phyloP scores from a whole-genome alignment of 2,329 filamentous ascomycete species.

The Trichoderma brevicompactum region DNA sequence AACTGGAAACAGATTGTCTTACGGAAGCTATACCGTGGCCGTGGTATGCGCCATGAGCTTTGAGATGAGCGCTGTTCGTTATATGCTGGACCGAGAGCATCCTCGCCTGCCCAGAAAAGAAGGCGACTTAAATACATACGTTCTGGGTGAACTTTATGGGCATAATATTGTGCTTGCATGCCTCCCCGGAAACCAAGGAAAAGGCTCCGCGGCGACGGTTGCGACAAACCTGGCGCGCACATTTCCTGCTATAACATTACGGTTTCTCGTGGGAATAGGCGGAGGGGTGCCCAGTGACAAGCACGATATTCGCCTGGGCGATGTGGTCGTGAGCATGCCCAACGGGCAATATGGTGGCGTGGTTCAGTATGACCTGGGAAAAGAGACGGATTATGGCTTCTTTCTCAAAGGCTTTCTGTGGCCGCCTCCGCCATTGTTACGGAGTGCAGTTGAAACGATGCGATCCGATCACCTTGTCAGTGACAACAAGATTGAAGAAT shows the following conservation, averaged over 20 bases:
- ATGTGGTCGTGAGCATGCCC: slow-evolving; percentile 33
- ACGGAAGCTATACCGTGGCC: slow-evolving; percentile 27
- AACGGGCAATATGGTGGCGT: slow-evolving; percentile 30
- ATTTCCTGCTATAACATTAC: slow-evolving; percentile 35
- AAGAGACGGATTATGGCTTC: slow-evolving; percentile 29
- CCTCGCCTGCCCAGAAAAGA: slow-evolving; percentile 26
- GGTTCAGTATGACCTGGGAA: slow-evolving; percentile 37
- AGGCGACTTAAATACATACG: slow-evolving; percentile 34
- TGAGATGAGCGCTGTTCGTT: slow-evolving; percentile 38
- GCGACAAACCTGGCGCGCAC: slow-evolving; percentile 31
- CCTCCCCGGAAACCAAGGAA: slow-evolving; percentile 32
- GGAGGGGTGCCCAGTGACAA: slow-evolving; percentile 42
- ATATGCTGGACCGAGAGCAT: slow-evolving; percentile 39
- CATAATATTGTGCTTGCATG: slow-evolving; percentile 34
- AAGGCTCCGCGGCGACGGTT: slow-evolving; percentile 33
- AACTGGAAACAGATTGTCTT: not conserved
- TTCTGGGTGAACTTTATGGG: slow-evolving; percentile 29
- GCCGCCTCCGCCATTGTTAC: slow-evolving; percentile 30
- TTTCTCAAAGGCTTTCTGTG: slow-evolving; percentile 31
- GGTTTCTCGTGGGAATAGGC: slow-evolving; percentile 30
- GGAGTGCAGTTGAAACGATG: slow-evolving; percentile 31
- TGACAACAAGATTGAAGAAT: slow-evolving; percentile 29
- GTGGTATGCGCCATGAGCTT: slow-evolving; percentile 36
- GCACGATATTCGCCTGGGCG: slow-evolving; percentile 42
- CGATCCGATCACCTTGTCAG: slow-evolving; percentile 30